Conservation (phyloP, 1,284 basidiomycete species). For the Ceratobasidium sp. region DNA sequence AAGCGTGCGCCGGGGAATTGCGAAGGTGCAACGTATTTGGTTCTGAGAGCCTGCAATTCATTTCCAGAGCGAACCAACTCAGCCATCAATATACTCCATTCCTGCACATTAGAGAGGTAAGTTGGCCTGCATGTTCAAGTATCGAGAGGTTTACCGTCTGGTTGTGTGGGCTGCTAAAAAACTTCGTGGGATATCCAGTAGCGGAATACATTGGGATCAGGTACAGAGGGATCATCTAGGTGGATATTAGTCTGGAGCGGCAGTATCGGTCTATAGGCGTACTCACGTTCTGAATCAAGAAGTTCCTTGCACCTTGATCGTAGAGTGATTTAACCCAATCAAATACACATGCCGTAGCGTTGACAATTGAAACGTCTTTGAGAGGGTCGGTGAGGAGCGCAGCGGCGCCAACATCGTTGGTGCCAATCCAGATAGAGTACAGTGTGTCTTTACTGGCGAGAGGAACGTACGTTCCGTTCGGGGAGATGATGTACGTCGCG, state of each 20-base stretch:
- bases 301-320: slow-evolving; percentile 58
- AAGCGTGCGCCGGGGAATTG: slow-evolving; percentile 55
- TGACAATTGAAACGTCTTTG: slow-evolving; percentile 56
- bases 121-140: no score
- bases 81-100: slow-evolving; percentile 57
- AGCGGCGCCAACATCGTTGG: slow-evolving; percentile 52
- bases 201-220: slow-evolving; percentile 53
- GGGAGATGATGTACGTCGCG: slow-evolving; percentile 59
- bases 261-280: not conserved
- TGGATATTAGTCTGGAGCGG: not conserved
- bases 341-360: slow-evolving; percentile 59
- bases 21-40: slow-evolving; percentile 51
- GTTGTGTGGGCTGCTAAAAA: slow-evolving; percentile 55
- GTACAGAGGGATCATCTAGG: slow-evolving; percentile 55
- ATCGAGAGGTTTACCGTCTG: slow-evolving; percentile 40
- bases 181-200: slow-evolving; percentile 55
- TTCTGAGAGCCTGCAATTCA: slow-evolving; percentile 53
- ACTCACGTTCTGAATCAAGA: slow-evolving; percentile 59
- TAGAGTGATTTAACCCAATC: slow-evolving; percentile 60
- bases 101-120: slow-evolving; percentile 47
- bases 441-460: slow-evolving; percentile 13
- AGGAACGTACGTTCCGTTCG: slow-evolving; percentile 55
- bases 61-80: slow-evolving; percentile 56
- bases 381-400: slow-evolving; percentile 58
- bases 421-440: slow-evolving; percentile 17